Evolutionary conservation across 2,329 filamentous ascomycete species (phyloP), one percentile per base, ranked within the genome.

Genomic region (Aspergillus awamori): DNA sequence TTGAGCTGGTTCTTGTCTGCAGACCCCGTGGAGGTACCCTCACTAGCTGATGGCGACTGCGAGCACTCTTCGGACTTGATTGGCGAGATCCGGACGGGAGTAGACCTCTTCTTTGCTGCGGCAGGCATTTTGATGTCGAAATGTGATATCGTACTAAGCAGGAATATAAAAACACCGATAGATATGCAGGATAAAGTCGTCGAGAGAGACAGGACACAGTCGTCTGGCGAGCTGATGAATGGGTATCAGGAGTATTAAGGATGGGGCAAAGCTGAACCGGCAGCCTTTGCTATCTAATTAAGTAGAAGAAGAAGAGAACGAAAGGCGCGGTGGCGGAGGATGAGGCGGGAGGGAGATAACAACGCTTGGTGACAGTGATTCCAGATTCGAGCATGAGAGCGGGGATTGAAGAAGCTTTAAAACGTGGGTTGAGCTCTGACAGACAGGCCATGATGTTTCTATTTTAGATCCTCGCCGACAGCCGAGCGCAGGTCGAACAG

Each of bases 1-100:
- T 96, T 94, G 72, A 87, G 89, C 74, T 53, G 48, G 30, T 86
- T 81, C 80, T 90, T 92, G 66, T 86, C 76, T 72, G 82, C 72
- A 61, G 75, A 76, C 63, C 76, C 79, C 66, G 79, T 76, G 28
- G 67, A 56, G 58, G 80, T 82, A 66, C 80, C 79, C 78, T 83
- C 83, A 68, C 79, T 84, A 66, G 79, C 65, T 17, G 68, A 67
- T 0, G 71, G 69, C 11, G 74, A 69, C 55, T 74, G 75, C 22
- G 55, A 61, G 22, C 58, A 61, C 45, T 66, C 65, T 20, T 53
- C 48, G n/a, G 60, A 56, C 47, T 62, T 65, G 49, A 59, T 67
- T 4, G 54, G 33, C 33, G 58, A 60, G 28, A 59, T 43, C 28
- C 39, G 55, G 51, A 52, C 36, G 52, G 59, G n/a, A 8, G 52